Conservation (phyloP, 176 grass and related monocot species). For the Carex kokanica region DNA sequence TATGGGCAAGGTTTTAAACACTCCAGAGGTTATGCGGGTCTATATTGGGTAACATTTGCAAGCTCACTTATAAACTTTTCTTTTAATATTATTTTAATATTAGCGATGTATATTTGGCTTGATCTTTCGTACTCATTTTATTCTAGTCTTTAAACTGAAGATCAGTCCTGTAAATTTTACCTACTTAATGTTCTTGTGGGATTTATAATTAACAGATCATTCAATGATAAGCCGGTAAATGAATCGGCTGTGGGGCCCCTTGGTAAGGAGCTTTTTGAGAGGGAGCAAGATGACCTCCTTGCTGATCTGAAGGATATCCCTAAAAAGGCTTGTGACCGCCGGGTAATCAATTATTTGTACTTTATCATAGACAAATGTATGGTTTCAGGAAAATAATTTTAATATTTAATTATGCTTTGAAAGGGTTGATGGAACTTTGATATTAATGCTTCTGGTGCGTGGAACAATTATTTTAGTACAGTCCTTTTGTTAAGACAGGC, state of each 20-base stretch:
- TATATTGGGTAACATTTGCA: slow-evolving; percentile 74
- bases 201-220: slow-evolving; percentile 59
- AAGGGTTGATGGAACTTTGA: background rate
- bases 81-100: background rate
- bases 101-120: background rate
- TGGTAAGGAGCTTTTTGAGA: slow-evolving; percentile 96
- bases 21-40: slow-evolving; percentile 86
- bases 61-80: background rate
- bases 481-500: slow-evolving; percentile 1
- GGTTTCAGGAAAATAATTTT: slow-evolving; percentile 2
- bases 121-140: slow-evolving; percentile 18
- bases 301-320: slow-evolving; percentile 95
- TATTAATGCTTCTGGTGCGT: background rate
- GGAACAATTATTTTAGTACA: background rate
- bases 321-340: slow-evolving; percentile 94
- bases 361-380: background rate
- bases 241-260: slow-evolving; percentile 73
- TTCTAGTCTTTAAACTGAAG: background rate
- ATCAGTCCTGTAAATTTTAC: background rate
- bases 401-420: slow-evolving; percentile 4
- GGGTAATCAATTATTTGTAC: slow-evolving; percentile 35
- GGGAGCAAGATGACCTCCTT: slow-evolving; percentile 94
- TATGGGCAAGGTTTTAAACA: slow-evolving; percentile 96
- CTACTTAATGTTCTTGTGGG: background rate
- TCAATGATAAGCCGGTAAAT: slow-evolving; percentile 97